Evolutionary conservation across 768 basidiomycete genomes (phyloP).

Genomic region (Auriscalpium microsporum): DNA sequence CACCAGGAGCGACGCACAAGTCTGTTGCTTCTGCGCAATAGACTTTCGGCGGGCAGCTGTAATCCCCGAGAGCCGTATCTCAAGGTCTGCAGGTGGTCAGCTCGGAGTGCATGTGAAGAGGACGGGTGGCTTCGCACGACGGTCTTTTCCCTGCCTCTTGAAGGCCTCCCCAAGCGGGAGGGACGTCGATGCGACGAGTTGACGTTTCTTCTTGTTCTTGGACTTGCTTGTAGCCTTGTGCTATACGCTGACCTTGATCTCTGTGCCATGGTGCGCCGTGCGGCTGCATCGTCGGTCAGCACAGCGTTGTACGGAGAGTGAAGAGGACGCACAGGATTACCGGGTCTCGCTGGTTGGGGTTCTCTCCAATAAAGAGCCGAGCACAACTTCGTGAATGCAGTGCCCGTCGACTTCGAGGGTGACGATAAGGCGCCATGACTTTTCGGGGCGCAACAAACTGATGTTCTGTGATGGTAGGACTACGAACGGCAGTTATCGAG

Average conservation of each 20-base stretch:
- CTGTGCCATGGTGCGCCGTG: conserved; percentile 30
- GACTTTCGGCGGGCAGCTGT: conserved; percentile 7
- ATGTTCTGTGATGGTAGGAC: conserved; percentile 34
- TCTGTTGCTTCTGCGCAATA: conserved; percentile 6
- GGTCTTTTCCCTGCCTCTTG: conserved; percentile 38
- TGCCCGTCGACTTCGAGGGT: conserved; percentile 46
- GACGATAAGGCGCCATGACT: conserved; percentile 61
- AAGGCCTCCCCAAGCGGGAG: conserved; percentile 46
- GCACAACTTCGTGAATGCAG: conserved; percentile 42
- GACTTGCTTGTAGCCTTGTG: conserved; percentile 48
- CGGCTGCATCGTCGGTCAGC: conserved; percentile 24
- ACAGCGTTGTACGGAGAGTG: background rate
- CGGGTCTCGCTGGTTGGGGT: conserved; percentile 49
- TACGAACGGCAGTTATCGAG: conserved; percentile 6
- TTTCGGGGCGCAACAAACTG: conserved; percentile 43
- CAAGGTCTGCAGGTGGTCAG: conserved; percentile 2
- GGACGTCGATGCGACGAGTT: conserved; percentile 42
- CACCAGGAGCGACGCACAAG: conserved; percentile 8
- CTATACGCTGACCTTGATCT: conserved; percentile 48
- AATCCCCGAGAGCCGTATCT: conserved; percentile 8
- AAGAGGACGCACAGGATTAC: conserved; percentile 44
- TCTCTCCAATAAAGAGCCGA: conserved; percentile 67
- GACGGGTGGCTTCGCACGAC: conserved; percentile 29
- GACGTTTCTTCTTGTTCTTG: conserved; percentile 48
- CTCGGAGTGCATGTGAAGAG: background rate